Evolutionary conservation across 2,329 filamentous ascomycete species (phyloP), one percentile per base, ranked within the genome.

Genomic region (Cladophialophora bantiana): DNA sequence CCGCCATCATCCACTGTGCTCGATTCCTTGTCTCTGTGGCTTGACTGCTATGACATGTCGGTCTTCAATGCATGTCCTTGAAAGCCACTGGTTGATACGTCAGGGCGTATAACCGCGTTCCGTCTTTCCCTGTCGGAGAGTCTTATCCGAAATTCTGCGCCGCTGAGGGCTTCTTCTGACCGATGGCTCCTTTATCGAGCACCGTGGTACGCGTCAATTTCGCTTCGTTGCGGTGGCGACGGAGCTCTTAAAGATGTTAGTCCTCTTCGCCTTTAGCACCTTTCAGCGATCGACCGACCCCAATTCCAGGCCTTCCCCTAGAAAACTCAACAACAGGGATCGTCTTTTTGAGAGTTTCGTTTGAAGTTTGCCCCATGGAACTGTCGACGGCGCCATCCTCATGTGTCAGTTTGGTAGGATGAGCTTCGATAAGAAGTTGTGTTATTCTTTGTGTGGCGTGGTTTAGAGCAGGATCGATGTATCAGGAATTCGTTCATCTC

Each of bases 401-500:
- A 50, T 50, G 18, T 13, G 6, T 26, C 45, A 26, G 3, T 0
- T 50, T 13, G 18, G 18, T 26, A 7, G 18, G 18, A 50, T 1
- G 18, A 12, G 10, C 45, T 50, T 26, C 7, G 45, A 26, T 7
- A 7, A 26, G 18, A 26, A 20, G 18, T 50, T 26, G 45, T 2
- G 4, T 26, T 26, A 42, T 50, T 2, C 18, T 50, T 26, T 18
- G 3, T 12, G 18, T 26, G 12, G 45, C 18, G 45, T 26, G 3
- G 12, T 10, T n/a, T 26, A 9, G 18, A 50, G 12, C 10, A 12
- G 18, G 20, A 10, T 50, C 45, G 18, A 50, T 9, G 7, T 9
- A 26, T 12, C 10, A 9, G 7, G 12, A 26, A 13, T 9, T 9
- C 52, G 1, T 13, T 62, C 77, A 78, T 36, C 76, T 80, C 5